Evolutionary conservation across 495 filamentous ascomycete species (phyloP), one percentile per base, ranked within the genome.

Genomic region (Lineolata rhizophorae): DNA sequence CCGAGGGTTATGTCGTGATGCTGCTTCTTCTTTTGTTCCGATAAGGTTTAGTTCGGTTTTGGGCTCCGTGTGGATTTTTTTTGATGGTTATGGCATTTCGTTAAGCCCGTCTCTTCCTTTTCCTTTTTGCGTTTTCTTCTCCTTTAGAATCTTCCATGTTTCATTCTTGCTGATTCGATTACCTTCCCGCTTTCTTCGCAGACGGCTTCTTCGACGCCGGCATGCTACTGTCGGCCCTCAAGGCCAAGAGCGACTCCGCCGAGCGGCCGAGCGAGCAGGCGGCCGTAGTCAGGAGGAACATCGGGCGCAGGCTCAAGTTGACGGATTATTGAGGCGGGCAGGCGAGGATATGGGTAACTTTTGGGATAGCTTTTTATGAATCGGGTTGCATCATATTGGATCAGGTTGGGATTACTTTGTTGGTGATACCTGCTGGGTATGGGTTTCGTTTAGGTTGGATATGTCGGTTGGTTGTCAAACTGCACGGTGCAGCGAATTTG

Each of bases 201-300:
- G 83, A 93, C 60, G 83, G 83, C 22, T 92, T 93, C 62, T 93
- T 93, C 54, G 83, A 93, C 54, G 80, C 83, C 2, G 83, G 83
- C 20, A 85, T 91, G 79, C 64, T 93, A 4, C 61, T 85, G 5
- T 77, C 85, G 50, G 83, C 81, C 6, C 65, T 92, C 18, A 84
- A 83, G 49, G 73, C 41, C 43, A 42, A 19, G 35, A 53, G 46
- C 27, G 45, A 47, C 15, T 46, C 53, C 9, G 51, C 57, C 34
- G 36, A 54, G 27, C 56, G 58, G 37, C 42, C 54, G 9, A 51
- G 51, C 12, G 61, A 65, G 39, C 46, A 62, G 30, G 54, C 58
- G 26, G 56, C 55, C 6, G 56, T 52, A 25, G 56, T 61, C 10
- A 49, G 51, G 35, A 34, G 51, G 12, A 50, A 56, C 27, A 53